Conservation (phyloP, 148 eudicot genomes). For the Rheum nobile region DNA sequence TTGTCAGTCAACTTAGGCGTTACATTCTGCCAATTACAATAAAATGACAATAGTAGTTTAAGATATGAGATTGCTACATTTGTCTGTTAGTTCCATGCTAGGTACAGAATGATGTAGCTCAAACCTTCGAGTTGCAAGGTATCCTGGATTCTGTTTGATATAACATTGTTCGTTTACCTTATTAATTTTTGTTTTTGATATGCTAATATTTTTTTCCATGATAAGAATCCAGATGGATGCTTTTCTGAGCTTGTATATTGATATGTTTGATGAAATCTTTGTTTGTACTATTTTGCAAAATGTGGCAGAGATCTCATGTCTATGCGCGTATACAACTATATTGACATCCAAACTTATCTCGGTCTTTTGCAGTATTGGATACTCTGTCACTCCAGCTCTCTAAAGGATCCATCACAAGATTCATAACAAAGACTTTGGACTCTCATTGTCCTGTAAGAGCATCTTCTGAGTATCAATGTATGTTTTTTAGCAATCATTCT, state of each 20-base stretch:
- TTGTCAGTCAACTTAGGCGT: too few species aligned
- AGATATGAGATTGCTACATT: not conserved
- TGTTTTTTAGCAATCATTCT: constrained; percentile 9
- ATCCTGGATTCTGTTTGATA: not conserved
- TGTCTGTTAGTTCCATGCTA: not conserved
- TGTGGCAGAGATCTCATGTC: not conserved
- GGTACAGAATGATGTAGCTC: not conserved
- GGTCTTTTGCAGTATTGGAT: constrained; percentile 23
- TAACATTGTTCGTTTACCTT: not conserved
- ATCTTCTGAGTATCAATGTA: constrained; percentile 7
- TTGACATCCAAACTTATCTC: not conserved
- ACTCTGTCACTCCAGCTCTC: constrained; percentile 14
- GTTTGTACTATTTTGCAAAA: not conserved
- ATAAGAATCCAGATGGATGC: not conserved
- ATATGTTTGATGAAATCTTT: not conserved
- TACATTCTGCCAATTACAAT: not conserved
- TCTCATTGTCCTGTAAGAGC: constrained; percentile 4
- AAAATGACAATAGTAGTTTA: not conserved
- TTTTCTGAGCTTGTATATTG: not conserved
- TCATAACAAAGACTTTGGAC: constrained; percentile 1
- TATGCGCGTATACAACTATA: not conserved
- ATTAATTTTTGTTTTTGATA: not conserved
- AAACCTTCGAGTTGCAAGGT: not conserved
- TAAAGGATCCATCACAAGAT: constrained; percentile 7
- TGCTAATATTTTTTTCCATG: not conserved